Conservation (phyloP, 305 asterid species). For the Solanum chacoense region DNA sequence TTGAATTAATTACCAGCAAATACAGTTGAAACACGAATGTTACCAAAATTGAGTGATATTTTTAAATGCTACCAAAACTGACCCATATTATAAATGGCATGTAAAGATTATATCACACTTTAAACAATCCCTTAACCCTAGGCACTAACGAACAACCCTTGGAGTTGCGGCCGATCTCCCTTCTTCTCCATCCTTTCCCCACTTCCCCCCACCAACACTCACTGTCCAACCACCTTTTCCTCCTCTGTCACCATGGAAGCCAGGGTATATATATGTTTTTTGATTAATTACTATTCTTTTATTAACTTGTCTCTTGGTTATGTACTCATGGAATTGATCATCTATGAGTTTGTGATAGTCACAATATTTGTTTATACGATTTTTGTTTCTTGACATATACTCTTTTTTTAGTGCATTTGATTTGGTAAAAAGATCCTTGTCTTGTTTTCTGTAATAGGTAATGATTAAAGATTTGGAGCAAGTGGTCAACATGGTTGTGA, state of each 20-base stretch:
- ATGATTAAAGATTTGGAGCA: conserved; percentile 72
- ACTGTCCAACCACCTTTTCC: neutral
- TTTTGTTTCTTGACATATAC: neutral
- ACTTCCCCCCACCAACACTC: neutral
- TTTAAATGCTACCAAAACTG: neutral
- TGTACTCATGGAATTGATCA: neutral
- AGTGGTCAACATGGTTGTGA: conserved; percentile 70
- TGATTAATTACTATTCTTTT: neutral
- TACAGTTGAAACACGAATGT: neutral
- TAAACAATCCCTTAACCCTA: neutral
- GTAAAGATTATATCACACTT: neutral
- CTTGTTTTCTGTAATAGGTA: conserved; percentile 29
- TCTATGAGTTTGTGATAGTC: neutral
- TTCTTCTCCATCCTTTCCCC: neutral
- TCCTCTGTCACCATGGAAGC: neutral
- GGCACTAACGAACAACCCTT: neutral
- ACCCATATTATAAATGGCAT: neutral
- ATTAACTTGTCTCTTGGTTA: neutral
- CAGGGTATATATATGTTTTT: neutral
- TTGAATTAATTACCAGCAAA: neutral
- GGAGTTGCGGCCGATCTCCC: neutral
- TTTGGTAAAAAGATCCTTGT: neutral
- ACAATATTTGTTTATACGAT: neutral
- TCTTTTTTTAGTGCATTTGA: neutral
- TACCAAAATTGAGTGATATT: neutral